Evolutionary conservation across 176 grass and related monocot genomes (phyloP).

Genomic region (Oryza australiensis): DNA sequence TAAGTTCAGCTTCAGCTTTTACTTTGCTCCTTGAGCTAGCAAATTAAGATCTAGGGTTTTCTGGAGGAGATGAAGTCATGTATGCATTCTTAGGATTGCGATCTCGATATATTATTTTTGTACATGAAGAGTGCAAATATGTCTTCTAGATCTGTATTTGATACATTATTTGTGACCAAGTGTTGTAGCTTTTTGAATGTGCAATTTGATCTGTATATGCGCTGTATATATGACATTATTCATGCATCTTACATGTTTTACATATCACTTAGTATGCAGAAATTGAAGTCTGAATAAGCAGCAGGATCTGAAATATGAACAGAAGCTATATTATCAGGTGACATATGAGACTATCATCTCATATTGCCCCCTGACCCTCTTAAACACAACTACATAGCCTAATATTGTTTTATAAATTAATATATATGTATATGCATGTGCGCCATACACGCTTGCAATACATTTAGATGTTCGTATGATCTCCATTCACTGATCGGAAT

Average conservation of each 20-base stretch:
- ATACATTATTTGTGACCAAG: not conserved
- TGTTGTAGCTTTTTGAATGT: not conserved
- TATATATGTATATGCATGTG: not conserved
- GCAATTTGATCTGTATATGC: not conserved
- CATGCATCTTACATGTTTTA: slow-evolving; percentile 3
- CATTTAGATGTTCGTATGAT: not conserved
- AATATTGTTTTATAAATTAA: not conserved
- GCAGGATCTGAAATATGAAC: not conserved
- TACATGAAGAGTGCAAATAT: not conserved
- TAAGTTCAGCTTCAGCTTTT: slow-evolving; percentile 18
- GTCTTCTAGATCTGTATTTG: not conserved
- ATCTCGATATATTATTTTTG: not conserved
- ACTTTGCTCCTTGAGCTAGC: not conserved
- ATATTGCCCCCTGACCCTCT: too few relatives aligned
- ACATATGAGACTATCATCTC: not conserved
- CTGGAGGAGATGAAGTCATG: not conserved
- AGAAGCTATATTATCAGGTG: slow-evolving; percentile 13
- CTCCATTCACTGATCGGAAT: not conserved
- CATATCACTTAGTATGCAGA: not conserved
- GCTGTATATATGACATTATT: too few relatives aligned
- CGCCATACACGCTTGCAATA: not conserved
- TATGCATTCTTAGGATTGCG: not conserved
- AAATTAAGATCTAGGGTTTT: not conserved
- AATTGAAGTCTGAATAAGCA: not conserved
- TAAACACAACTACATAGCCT: not conserved